Evolutionary conservation across 2,329 filamentous ascomycete genomes (phyloP), one percentile per base, ranked within the genome.

Genomic region (Amesomyces nigricolor): DNA sequence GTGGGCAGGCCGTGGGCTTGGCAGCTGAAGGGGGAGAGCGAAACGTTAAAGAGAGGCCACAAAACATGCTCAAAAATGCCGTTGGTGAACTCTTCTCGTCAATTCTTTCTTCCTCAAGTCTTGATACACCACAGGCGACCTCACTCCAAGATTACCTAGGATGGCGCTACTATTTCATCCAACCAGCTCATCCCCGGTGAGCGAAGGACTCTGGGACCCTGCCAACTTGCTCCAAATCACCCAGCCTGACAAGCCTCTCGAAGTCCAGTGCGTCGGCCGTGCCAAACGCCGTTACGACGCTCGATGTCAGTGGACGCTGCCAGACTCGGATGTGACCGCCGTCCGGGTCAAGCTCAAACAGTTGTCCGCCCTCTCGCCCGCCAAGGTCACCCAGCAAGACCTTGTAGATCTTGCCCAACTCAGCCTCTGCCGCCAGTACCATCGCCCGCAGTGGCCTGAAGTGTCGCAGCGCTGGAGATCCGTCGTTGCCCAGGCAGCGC

Each of bases 191-290:
- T 6, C 35, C 11, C 32, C 22, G 22, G 22, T 46, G 43, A n/a
- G n/a, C 10, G 43, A 47, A 10, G 37, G 39, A 5, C 32, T 46
- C 47, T 54, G 52, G 52, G 42, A 54, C 16, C 52, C 52, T 13
- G 46, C 10, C 3, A 50, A 45, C 8, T 32, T 49, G 5, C 35
- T 54, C 4, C 39, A 50, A n/a, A 45, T 54, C 47, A 46, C 40
- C n/a, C 32, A 35, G 2, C 14, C 19, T 5, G 11, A 32, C 14
- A 38, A 32, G 10, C 8, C 29, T 1, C 14, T 26, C 5, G 35
- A 37, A 14, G 5, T 46, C 2, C 47, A 46, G 6, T 54, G 52
- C 9, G 19, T 53, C 10, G 44, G 44, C 4, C n/a, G 38, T 14
- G 51, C 35, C 37, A 7, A 4, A n/a, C 13, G 9, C 9, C 19